Percentiles rank a stretch among this genome's conserved stretches.
Conservation (phyloP, 169 alveolate genomes). For the Sarcocystis neurona region DNA sequence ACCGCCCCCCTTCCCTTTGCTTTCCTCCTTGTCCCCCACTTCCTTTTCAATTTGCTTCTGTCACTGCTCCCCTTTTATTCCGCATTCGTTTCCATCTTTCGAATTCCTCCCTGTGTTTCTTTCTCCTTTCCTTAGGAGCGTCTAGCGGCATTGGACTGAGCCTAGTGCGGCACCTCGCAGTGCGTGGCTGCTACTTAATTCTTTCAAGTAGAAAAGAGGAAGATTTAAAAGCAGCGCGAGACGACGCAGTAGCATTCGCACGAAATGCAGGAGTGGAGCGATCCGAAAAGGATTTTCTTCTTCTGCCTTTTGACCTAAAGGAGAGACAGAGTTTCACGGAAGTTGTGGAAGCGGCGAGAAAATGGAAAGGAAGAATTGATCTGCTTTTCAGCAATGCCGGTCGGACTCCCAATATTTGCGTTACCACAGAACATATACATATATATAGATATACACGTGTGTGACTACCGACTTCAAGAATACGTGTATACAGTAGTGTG, state of each 20-base stretch:
- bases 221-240: constrained; percentile 2
- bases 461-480: no score
- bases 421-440: not conserved
- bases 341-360: not conserved
- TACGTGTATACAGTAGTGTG: no score
- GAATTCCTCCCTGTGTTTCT: no score
- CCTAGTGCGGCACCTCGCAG: not conserved
- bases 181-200: not conserved
- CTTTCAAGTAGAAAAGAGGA: not conserved
- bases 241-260: constrained; percentile 7
- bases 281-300: not conserved
- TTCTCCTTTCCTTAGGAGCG: constrained; percentile 25
- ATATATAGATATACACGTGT: not conserved
- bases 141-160: constrained; percentile 34
- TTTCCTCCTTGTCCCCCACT: no score
- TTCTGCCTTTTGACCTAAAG: constrained; percentile 32
- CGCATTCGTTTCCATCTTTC: no score
- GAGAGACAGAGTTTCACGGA: not conserved
- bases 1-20: no score
- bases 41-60: no score
- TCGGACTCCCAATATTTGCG: not conserved
- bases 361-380: constrained; percentile 23
- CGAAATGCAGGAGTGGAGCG: not conserved
- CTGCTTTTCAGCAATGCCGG: constrained; percentile 24
- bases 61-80: no score